phyloP scores from a whole-genome alignment of 2,329 filamentous ascomycete genomes.

The Ophiostoma sp. region DNA sequence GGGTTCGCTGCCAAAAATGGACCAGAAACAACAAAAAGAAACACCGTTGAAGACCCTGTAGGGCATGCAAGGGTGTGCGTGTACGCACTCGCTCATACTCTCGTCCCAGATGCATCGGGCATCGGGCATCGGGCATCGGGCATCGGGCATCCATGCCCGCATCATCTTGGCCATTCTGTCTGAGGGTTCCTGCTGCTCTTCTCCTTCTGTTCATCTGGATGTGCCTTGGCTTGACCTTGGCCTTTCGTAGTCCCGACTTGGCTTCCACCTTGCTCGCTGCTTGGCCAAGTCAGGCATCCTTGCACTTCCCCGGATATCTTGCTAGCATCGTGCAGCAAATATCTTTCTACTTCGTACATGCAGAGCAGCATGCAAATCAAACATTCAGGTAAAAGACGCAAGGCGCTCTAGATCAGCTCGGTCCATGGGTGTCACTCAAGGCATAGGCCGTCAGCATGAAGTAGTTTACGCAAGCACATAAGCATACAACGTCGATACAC shows the following conservation, averaged over 20 bases:
- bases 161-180: neutral
- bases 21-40: slow-evolving; percentile 11
- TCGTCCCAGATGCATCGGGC: neutral
- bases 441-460: too few species aligned
- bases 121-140: neutral
- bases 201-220: neutral
- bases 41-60: neutral
- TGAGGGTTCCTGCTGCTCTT: neutral
- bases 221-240: neutral
- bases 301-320: neutral
- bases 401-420: too few species aligned
- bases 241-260: neutral
- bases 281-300: neutral
- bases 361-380: too few species aligned
- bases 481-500: too few species aligned
- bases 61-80: neutral
- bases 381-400: too few species aligned
- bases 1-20: neutral
- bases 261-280: neutral
- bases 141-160: neutral
- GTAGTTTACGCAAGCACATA: too few species aligned
- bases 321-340: too few species aligned
- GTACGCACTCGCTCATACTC: too few species aligned
- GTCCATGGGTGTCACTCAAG: too few species aligned
- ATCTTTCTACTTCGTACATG: too few species aligned